A percentile compares a stretch with the other conserved stretches of the same genome.
Conservation (phyloP, 2,329 filamentous ascomycete genomes). For the Aureobasidium melanogenum region DNA sequence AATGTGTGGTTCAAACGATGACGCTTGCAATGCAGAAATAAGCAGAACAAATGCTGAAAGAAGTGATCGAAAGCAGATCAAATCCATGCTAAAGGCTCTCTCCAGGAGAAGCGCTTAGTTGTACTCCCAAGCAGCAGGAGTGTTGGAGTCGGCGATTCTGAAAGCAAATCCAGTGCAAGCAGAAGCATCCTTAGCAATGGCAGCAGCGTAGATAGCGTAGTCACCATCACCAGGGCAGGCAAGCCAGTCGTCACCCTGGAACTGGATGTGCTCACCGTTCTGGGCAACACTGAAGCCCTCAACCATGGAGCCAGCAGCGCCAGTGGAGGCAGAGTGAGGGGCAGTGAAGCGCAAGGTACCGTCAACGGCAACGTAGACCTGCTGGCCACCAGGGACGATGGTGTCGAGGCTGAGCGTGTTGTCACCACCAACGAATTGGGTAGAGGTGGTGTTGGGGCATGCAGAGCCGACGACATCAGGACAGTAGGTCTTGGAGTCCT, state of each 20-base stretch:
- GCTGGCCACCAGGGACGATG: constrained; percentile 13
- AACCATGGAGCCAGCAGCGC: not conserved
- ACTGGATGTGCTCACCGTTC: constrained; percentile 8
- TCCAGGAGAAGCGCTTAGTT: not conserved
- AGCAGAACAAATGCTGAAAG: not conserved
- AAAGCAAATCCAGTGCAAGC: constrained; percentile 13
- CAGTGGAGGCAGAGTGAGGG: constrained; percentile 10
- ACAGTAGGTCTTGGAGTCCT: constrained; percentile 9
- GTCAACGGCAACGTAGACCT: constrained; percentile 13
- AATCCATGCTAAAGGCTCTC: not conserved
- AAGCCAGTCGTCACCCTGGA: constrained; percentile 11
- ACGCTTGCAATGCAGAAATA: not conserved
- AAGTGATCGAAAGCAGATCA: not conserved
- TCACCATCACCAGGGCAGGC: constrained; percentile 10
- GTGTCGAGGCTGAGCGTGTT: constrained; percentile 12
- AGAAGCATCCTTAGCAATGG: not conserved
- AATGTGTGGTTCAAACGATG: no score
- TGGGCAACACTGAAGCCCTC: constrained; percentile 13
- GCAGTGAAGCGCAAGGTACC: constrained; percentile 9
- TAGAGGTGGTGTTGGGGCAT: constrained; percentile 13
- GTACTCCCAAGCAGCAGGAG: constrained; percentile 11
- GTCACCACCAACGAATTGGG: constrained; percentile 15
- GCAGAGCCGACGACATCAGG: not conserved
- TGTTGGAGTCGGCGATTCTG: constrained; percentile 19
- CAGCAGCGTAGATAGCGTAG: constrained; percentile 11